Evolutionary conservation across 768 basidiomycete species (phyloP), one percentile per base, ranked within the genome.

Genomic region (Russula olivacea): DNA sequence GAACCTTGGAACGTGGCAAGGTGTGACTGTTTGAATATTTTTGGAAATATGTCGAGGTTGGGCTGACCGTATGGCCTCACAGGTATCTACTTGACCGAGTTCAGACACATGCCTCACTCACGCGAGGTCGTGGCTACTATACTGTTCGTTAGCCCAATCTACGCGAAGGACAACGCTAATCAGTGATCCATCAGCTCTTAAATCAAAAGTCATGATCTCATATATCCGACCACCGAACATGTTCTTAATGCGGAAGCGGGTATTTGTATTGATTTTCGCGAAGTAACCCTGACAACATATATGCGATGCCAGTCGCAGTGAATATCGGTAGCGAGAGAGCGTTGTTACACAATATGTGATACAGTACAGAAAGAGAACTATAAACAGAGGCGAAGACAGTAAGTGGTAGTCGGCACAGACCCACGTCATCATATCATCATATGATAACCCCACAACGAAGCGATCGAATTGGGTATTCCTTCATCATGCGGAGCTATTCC

Each of bases 1-100:
- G 67, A 90, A 87, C 65, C 76, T 97, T 55, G 94, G 94, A 12
- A 94, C 91, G 25, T 97, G 94, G 94, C 94, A 97, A 81, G 93
- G 91, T 83, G 15, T 73, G 69, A 25, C 25, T 19, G n/a, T 17
- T 48, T 2, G 15, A 48, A 28, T 38, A 6, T 11, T n/a, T 47
- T 21, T n/a, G 45, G 21, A 47, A 47, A 21, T 1, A 12, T 30
- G 38, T 9, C n/a, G 28, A 41, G 25, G 30, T 19, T 12, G 57
- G 12, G 7, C 21, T 63, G 25, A 63, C 8, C 48, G 17, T 30
- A 47, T n/a, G 11, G 17, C 28, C 10, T 25, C 11, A 41, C 49
- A 80, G 91, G 93, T 0, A 92, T 94, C 59, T 95, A 95, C 72
- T 79, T 95, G 50, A 87, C 88, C 2, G 93, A 96, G 73, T 93